Percentiles rank a stretch among this genome's conserved stretches.
Conservation (phyloP, 805 yeast species). For the Candida nonsorbophila region DNA sequence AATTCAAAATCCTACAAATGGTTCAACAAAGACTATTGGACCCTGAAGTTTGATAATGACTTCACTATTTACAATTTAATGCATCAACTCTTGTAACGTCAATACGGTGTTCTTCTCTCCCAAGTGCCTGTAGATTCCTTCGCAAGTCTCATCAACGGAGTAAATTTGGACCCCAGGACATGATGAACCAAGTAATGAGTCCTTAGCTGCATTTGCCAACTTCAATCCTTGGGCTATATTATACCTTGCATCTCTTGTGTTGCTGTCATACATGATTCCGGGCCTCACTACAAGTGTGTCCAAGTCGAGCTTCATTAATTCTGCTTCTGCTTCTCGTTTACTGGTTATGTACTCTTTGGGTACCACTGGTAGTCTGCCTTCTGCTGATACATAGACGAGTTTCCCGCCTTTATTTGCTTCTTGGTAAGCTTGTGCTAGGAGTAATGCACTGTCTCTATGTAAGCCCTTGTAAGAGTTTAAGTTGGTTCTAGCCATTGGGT, state of each 20-base stretch:
- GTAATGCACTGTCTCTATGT: conserved; percentile 65
- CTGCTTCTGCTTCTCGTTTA: conserved; percentile 73
- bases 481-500: conserved; percentile 52
- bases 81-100: too few species aligned
- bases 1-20: too few species aligned
- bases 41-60: too few species aligned
- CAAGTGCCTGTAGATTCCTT: too few species aligned
- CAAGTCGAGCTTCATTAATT: conserved; percentile 41
- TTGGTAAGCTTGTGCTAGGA: conserved; percentile 37
- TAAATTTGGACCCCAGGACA: too few species aligned
- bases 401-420: conserved; percentile 5
- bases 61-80: too few species aligned
- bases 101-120: too few species aligned
- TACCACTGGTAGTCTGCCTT: conserved; percentile 58
- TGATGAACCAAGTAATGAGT: too few species aligned
- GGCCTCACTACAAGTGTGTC: conserved; percentile 71
- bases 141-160: too few species aligned
- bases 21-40: too few species aligned
- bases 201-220: conserved; percentile 33
- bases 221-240: conserved; percentile 38
- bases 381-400: conserved; percentile 78
- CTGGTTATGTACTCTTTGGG: conserved; percentile 70
- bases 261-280: conserved; percentile 72
- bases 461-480: conserved; percentile 53
- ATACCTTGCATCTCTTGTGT: conserved; percentile 8